These are phyloP conservation scores for Blastocystis sp. DNA, from an alignment of 352 stramenopile species.

Conservation along the genomic window DNA sequence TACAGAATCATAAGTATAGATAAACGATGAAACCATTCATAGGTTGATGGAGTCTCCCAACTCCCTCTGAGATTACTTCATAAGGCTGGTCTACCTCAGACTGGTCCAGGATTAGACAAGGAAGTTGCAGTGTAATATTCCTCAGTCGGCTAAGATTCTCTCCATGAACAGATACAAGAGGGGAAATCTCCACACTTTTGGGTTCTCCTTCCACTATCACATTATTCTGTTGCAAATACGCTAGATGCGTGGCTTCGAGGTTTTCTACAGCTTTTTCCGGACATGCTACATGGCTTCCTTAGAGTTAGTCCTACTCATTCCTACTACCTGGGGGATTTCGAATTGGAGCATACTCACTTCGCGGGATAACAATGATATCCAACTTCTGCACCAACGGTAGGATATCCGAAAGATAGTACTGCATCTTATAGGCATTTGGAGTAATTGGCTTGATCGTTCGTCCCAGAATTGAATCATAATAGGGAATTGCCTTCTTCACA, in stretches of 20 bases:
- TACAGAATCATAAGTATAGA: conserved; percentile 9
- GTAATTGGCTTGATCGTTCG: conserved; percentile 42
- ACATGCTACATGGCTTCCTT: conserved; percentile 14
- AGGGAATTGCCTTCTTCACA: conserved; percentile 58
- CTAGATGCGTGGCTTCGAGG: background rate
- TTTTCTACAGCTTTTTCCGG: conserved; percentile 2
- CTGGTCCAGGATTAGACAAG: background rate
- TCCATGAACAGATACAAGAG: background rate
- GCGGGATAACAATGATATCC: background rate
- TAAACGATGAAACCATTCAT: background rate
- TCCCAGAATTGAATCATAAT: conserved; percentile 37
- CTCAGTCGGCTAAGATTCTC: background rate
- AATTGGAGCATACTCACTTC: background rate
- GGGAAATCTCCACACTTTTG: conserved; percentile 16
- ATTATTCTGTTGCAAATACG: background rate
- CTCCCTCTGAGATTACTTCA: background rate
- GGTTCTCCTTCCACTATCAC: background rate
- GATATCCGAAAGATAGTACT: conserved; percentile 32
- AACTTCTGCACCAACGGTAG: background rate
- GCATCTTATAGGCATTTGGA: conserved; percentile 35
- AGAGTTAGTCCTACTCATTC: too few species aligned
- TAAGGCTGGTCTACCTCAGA: background rate
- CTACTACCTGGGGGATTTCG: background rate
- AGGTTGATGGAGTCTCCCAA: background rate
- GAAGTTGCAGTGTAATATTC: background rate